phyloP scores from a whole-genome alignment of 2,329 filamentous ascomycete genomes.

The Trichophaea hybrida region DNA sequence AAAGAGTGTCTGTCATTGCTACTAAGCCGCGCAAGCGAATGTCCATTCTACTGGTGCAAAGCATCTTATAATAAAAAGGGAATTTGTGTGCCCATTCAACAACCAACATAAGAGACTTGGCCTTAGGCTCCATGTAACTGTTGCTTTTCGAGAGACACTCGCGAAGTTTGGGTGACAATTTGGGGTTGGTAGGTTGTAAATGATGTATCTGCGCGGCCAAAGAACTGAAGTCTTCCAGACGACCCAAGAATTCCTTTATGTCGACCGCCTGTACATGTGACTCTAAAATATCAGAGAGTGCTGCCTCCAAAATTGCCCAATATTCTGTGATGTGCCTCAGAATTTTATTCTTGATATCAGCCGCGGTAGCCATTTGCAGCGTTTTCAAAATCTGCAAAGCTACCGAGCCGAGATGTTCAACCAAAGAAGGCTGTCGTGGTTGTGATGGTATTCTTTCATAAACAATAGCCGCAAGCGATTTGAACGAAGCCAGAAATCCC shows the following conservation, averaged over 20 bases:
- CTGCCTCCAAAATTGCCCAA: slow-evolving; percentile 9
- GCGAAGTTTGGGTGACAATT: neutral
- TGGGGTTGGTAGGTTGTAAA: neutral
- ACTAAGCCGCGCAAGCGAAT: slow-evolving; percentile 18
- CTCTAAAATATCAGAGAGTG: slow-evolving; percentile 17
- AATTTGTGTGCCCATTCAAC: slow-evolving; percentile 12
- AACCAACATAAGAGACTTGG: neutral
- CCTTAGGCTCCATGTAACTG: slow-evolving; percentile 7
- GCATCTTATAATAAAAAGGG: slow-evolving; percentile 21
- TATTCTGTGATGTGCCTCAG: neutral
- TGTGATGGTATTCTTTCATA: neutral
- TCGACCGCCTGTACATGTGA: slow-evolving; percentile 17
- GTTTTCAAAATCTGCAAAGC: neutral
- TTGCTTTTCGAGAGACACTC: neutral
- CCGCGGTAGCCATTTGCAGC: neutral
- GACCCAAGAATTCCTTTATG: slow-evolving; percentile 16
- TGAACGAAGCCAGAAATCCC: neutral
- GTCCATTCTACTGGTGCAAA: slow-evolving; percentile 22
- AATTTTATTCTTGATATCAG: neutral
- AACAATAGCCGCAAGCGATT: neutral
- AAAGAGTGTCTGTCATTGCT: slow-evolving; percentile 14
- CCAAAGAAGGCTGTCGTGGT: neutral
- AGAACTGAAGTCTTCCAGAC: slow-evolving; percentile 8
- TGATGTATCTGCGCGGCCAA: neutral
- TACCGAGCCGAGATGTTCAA: neutral